A percentile compares a stretch with the other conserved stretches of the same genome.
phyloP scores from a whole-genome alignment of 306 rosid species.

The Mimosa bimucronata region DNA sequence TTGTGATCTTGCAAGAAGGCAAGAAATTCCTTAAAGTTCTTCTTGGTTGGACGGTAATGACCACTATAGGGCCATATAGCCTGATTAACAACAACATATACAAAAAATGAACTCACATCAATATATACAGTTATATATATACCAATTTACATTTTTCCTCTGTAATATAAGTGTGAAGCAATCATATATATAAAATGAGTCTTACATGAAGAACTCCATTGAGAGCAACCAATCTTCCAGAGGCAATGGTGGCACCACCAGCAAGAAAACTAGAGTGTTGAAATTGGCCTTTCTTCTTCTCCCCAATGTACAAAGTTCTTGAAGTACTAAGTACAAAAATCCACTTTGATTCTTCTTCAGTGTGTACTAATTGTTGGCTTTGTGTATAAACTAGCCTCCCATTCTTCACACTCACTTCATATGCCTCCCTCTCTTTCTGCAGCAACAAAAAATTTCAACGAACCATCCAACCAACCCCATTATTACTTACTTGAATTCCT shows the following conservation, averaged over 20 bases:
- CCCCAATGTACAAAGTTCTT: conserved; percentile 59
- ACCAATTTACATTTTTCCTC: not conserved
- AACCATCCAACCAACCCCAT: conserved; percentile 3
- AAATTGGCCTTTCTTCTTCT: conserved; percentile 75
- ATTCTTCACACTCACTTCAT: conserved; percentile 62
- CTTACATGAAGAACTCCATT: conserved; percentile 72
- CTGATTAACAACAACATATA: conserved; percentile 45
- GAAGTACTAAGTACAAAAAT: conserved; percentile 82
- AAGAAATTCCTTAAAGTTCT: conserved; percentile 63
- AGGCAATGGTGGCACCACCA: conserved; percentile 81
- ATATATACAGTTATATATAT: not conserved
- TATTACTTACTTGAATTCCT: not conserved
- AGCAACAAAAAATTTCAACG: conserved; percentile 14
- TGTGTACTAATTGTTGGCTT: conserved; percentile 51
- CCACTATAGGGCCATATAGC: conserved; percentile 93
- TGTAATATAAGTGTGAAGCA: not conserved
- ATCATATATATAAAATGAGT: not conserved
- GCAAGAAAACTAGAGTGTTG: conserved; percentile 91
- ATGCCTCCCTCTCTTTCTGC: conserved; percentile 76
- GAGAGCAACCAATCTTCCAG: conserved; percentile 75
- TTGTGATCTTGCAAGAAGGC: conserved; percentile 66
- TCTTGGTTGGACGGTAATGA: conserved; percentile 79
- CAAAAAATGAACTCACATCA: conserved; percentile 5
- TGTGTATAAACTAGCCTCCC: conserved; percentile 71
- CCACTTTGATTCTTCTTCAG: conserved; percentile 72